These are phyloP conservation scores for Jaapia argillacea DNA, from an alignment of 768 basidiomycete species.

Conservation along the genomic window DNA sequence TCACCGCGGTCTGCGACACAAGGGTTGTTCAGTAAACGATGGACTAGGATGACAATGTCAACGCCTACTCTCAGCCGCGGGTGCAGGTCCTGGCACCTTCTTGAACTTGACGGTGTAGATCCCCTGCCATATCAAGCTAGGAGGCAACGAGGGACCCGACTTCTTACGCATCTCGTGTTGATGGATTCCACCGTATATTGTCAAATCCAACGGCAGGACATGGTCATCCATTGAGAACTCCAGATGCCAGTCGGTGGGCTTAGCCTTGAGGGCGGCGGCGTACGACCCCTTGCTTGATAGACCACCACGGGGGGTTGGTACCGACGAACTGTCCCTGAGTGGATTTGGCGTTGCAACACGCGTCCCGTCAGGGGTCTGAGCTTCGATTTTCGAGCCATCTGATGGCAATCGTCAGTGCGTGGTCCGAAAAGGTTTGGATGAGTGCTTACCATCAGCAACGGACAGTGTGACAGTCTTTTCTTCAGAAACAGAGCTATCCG, in stretches of 20 bases:
- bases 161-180: slow-evolving; percentile 81
- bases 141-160: slow-evolving; percentile 40
- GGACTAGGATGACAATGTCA: not conserved
- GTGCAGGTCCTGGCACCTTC: slow-evolving; percentile 79
- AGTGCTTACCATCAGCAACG: slow-evolving; percentile 63
- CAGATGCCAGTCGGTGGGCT: slow-evolving; percentile 94
- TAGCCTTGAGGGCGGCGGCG: slow-evolving; percentile 87
- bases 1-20: slow-evolving; percentile 20
- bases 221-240: slow-evolving; percentile 94
- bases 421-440: too few species aligned
- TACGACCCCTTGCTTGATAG: slow-evolving; percentile 64
- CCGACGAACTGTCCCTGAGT: slow-evolving; percentile 27
- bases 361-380: slow-evolving; percentile 95
- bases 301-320: slow-evolving; percentile 21
- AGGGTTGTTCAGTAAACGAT: not conserved
- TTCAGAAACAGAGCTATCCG: slow-evolving; percentile 50
- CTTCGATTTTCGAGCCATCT: slow-evolving; percentile 93
- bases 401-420: slow-evolving; percentile 5
- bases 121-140: slow-evolving; percentile 80
- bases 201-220: slow-evolving; percentile 73
- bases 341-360: slow-evolving; percentile 82
- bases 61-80: slow-evolving; percentile 47
- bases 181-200: slow-evolving; percentile 94
- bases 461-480: slow-evolving; percentile 81
- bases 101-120: slow-evolving; percentile 89